A percentile compares a stretch with the other conserved stretches of the same genome.
Evolutionary conservation across 257 asterid species (phyloP).

Genomic region (Jaltomata sinuosa): DNA sequence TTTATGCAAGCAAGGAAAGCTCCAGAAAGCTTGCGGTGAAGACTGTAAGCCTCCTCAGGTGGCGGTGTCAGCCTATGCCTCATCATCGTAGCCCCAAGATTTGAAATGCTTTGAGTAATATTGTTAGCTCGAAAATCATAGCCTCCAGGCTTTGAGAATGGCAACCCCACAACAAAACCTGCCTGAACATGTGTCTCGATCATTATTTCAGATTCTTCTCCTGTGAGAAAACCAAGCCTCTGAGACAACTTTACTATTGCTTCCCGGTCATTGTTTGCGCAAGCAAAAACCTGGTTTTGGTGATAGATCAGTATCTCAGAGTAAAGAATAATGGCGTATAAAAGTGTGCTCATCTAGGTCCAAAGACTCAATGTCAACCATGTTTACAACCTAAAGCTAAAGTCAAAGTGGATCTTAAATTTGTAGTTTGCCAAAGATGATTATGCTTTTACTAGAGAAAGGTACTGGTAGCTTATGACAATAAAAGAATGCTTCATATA

Average conservation of each 20-base stretch:
- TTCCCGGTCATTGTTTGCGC: slow-evolving; percentile 71
- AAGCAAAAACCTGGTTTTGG: slow-evolving; percentile 65
- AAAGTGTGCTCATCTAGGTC: neutral
- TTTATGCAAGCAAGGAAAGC: slow-evolving; percentile 97
- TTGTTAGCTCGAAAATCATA: slow-evolving; percentile 78
- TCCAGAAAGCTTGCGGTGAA: slow-evolving; percentile 94
- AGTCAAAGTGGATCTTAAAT: neutral
- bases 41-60: slow-evolving; percentile 95
- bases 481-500: neutral
- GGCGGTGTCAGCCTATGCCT: slow-evolving; percentile 94
- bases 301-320: neutral
- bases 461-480: neutral
- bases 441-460: neutral
- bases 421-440: neutral
- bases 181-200: slow-evolving; percentile 90
- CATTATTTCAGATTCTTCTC: slow-evolving; percentile 83
- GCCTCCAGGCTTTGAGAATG: slow-evolving; percentile 70
- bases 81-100: slow-evolving; percentile 85
- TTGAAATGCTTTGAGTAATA: slow-evolving; percentile 68
- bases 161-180: slow-evolving; percentile 87
- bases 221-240: slow-evolving; percentile 90
- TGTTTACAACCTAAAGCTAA: neutral
- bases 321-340: neutral
- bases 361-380: neutral
- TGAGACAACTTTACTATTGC: slow-evolving; percentile 77